Evolutionary conservation across 805 yeast genomes (phyloP), one percentile per base, ranked within the genome.

Genomic region (Candida takata): DNA sequence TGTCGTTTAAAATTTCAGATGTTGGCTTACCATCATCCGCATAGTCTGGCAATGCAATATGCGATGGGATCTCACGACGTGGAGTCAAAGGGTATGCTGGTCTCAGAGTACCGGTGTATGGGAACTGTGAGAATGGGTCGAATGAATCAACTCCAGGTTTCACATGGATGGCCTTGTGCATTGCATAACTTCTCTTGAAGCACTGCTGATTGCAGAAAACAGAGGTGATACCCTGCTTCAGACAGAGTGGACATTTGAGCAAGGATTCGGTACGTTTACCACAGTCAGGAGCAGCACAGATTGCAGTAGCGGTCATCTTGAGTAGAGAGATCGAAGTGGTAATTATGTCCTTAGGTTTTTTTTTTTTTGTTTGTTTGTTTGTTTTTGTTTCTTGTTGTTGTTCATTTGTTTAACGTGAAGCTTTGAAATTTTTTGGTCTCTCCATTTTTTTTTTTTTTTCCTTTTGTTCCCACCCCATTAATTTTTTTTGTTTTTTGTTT

Each of bases 231-330:
- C 77, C 84, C 41, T 69, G 70, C 54, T 92, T 88, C 43, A 92
- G 62, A 60, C 98, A 92, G 12, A 88, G 67, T 0, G 98, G 98
- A 59, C 98, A 92, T 56, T 87, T 87, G 46, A 92, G 66, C 28
- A 69, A 60, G 15, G 94, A 81, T 4, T 65, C 65, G 11, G 95
- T 87, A 25, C 69, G 72, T 50, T 86, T 87, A 15, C 92, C 92
- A 65, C 98, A 92, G 49, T 76, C 84, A 15, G 84, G 74, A 17
- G 95, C 83, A 9, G 84, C 65, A 61, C 97, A 90, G 33, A 48
- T n/a, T 10, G 35, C 34, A 24, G 24, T 31, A 11, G 20, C 10
- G 16, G 20, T 31, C n/a, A n/a, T n/a, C n/a, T n/a, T n/a, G n/a
- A n/a, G n/a, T n/a, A n/a, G n/a, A n/a, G n/a, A n/a, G n/a, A 10